Conservation (phyloP, 495 filamentous ascomycete genomes). For the Pyrenula aspistea region DNA sequence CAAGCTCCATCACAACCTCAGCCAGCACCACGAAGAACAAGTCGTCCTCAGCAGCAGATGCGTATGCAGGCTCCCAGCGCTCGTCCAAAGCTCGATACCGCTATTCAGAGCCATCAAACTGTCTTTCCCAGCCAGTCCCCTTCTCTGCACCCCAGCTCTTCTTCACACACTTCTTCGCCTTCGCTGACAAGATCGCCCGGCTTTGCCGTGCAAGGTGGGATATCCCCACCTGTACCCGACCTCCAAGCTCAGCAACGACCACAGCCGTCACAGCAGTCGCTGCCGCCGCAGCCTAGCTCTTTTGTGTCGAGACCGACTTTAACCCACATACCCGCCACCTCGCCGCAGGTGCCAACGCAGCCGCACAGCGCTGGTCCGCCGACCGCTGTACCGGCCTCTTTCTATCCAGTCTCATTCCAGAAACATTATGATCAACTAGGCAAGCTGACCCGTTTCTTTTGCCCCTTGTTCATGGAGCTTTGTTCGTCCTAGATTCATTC, state of each 20-base stretch:
- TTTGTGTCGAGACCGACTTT: conserved; percentile 8
- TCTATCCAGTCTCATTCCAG: conserved; percentile 79
- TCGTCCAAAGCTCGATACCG: not conserved
- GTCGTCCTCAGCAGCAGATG: not conserved
- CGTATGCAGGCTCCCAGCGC: not conserved
- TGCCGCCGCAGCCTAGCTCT: conserved; percentile 28
- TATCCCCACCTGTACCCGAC: conserved; percentile 58
- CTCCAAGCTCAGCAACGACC: conserved; percentile 34
- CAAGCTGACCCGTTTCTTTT: conserved; percentile 62
- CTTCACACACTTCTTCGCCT: conserved; percentile 73
- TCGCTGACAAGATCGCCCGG: conserved; percentile 57
- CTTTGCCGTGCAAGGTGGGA: conserved; percentile 55
- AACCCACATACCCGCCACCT: not conserved
- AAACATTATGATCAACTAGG: conserved; percentile 96
- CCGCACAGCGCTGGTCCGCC: conserved; percentile 18
- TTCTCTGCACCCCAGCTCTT: conserved; percentile 59
- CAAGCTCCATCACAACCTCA: conserved; percentile 7
- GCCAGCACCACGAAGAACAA: conserved; percentile 9
- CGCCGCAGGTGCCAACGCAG: conserved; percentile 1
- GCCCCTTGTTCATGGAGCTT: conserved; percentile 48
- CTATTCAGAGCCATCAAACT: conserved; percentile 9
- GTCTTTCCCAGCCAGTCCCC: conserved; percentile 23
- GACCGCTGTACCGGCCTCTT: conserved; percentile 34
- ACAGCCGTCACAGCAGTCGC: conserved; percentile 38
- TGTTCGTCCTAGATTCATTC: conserved; percentile 73